phyloP scores from a whole-genome alignment of 106 monocot genomes.

The Dendrobium officinale region DNA sequence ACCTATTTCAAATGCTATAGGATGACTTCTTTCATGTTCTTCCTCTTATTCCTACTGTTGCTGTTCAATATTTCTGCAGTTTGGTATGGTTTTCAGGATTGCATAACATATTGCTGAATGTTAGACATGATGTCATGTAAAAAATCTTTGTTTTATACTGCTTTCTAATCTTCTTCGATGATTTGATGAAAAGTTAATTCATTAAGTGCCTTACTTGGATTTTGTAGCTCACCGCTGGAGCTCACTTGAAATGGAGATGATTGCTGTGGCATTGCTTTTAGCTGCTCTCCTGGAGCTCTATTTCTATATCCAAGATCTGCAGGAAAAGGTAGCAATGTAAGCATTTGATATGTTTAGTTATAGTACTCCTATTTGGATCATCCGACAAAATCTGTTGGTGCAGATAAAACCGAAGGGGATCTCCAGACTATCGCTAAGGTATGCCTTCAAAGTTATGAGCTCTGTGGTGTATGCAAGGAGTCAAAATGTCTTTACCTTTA shows the following conservation, averaged over 20 bases:
- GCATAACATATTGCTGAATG: no score
- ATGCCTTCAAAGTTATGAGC: not conserved
- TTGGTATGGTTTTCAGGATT: no score
- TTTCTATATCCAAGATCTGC: constrained; percentile 27
- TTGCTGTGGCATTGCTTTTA: constrained; percentile 15
- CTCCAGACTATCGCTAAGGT: not conserved
- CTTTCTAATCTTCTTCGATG: not conserved
- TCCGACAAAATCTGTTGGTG: not conserved
- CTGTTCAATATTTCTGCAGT: no score
- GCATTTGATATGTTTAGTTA: not conserved
- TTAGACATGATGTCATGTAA: no score
- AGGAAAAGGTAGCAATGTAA: constrained; percentile 18
- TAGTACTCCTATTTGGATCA: not conserved
- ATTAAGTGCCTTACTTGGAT: not conserved
- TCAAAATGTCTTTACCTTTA: not conserved
- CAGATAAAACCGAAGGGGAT: not conserved
- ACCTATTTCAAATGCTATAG: no score
- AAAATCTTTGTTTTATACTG: no score
- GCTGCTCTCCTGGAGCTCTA: constrained; percentile 29
- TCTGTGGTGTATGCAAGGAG: not conserved
- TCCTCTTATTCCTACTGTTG: no score
- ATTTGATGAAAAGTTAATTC: not conserved
- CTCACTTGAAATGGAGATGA: constrained; percentile 28
- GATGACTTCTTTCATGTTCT: no score
- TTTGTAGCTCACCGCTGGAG: not conserved